Evolutionary conservation across 2,329 filamentous ascomycete species (phyloP).

Genomic region (Aspergillus sp.): DNA sequence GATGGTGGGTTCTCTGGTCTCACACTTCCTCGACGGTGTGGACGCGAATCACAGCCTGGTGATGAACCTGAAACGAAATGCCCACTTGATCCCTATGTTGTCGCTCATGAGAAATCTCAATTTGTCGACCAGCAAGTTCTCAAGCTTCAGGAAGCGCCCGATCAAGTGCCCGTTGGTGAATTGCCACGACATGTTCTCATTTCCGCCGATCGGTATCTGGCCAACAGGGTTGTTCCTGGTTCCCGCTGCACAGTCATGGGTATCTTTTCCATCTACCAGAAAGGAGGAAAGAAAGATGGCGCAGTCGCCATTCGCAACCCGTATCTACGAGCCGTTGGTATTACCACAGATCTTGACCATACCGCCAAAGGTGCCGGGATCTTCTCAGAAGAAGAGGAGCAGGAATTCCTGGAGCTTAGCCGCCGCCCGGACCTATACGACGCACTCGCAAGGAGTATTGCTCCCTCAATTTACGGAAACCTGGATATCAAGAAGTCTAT

Average conservation of each 20-base stretch:
- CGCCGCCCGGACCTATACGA: conserved; percentile 90
- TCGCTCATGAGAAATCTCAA: conserved; percentile 88
- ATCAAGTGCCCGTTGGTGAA: conserved; percentile 96
- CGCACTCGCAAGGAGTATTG: conserved; percentile 87
- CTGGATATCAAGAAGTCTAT: conserved; percentile 97
- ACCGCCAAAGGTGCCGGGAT: conserved; percentile 81
- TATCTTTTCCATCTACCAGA: conserved; percentile 98
- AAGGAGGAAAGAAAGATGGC: conserved; percentile 78
- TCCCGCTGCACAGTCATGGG: conserved; percentile 95
- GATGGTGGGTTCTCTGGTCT: conserved; percentile 87
- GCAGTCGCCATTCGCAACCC: conserved; percentile 95
- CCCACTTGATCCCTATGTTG: conserved; percentile 92
- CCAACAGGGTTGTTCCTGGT: conserved; percentile 93
- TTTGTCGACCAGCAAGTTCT: conserved; percentile 99
- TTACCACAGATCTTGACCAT: conserved; percentile 87
- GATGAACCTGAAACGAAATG: conserved; percentile 76
- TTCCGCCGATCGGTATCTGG: conserved; percentile 93
- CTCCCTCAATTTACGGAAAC: conserved; percentile 97
- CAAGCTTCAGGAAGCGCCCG: conserved; percentile 95
- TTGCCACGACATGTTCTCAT: conserved; percentile 92
- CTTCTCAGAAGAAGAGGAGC: conserved; percentile 94
- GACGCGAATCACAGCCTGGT: conserved; percentile 60
- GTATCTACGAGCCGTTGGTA: conserved; percentile 89
- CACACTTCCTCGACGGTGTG: conserved; percentile 79
- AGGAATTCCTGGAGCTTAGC: conserved; percentile 92